These are phyloP conservation scores for Pyrenophora tritici-repentis DNA, from an alignment of 2,329 filamentous ascomycete species.

Conservation along the genomic window DNA sequence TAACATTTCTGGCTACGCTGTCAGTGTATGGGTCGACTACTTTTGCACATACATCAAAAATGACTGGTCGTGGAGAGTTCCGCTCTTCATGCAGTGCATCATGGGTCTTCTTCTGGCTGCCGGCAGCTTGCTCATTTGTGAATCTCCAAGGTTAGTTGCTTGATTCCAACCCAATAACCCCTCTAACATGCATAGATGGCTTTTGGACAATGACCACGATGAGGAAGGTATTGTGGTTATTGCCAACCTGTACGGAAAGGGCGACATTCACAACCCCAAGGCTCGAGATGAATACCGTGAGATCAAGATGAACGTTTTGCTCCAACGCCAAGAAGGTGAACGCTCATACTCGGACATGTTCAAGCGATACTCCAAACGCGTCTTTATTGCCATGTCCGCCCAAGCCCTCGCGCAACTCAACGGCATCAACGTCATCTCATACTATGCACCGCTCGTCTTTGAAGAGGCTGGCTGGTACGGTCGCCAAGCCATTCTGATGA, in stretches of 20 bases:
- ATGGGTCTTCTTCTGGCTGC: conserved; percentile 87
- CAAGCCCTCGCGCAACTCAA: conserved; percentile 95
- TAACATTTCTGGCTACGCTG: conserved; percentile 94
- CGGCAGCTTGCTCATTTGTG: conserved; percentile 91
- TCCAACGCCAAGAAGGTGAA: conserved; percentile 94
- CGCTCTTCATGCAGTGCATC: conserved; percentile 87
- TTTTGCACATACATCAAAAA: conserved; percentile 89
- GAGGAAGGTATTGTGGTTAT: conserved; percentile 99
- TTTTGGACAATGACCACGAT: conserved; percentile 95
- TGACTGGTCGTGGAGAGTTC: conserved; percentile 87
- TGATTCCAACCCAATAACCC: background rate
- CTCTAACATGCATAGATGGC: conserved; percentile 68
- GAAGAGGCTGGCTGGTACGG: conserved; percentile 96
- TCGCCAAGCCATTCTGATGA: conserved; percentile 92
- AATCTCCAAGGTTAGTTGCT: conserved; percentile 82
- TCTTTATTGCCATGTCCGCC: conserved; percentile 98
- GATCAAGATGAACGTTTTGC: conserved; percentile 96
- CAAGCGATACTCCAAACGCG: conserved; percentile 83
- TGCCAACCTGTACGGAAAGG: conserved; percentile 93
- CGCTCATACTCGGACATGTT: conserved; percentile 94
- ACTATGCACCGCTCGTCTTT: conserved; percentile 96
- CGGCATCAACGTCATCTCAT: conserved; percentile 99
- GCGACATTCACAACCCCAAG: conserved; percentile 91
- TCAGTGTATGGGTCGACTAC: conserved; percentile 98
- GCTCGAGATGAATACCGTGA: conserved; percentile 96